Evolutionary conservation across 2,329 filamentous ascomycete species (phyloP).

Genomic region (Westerdykella ornata): DNA sequence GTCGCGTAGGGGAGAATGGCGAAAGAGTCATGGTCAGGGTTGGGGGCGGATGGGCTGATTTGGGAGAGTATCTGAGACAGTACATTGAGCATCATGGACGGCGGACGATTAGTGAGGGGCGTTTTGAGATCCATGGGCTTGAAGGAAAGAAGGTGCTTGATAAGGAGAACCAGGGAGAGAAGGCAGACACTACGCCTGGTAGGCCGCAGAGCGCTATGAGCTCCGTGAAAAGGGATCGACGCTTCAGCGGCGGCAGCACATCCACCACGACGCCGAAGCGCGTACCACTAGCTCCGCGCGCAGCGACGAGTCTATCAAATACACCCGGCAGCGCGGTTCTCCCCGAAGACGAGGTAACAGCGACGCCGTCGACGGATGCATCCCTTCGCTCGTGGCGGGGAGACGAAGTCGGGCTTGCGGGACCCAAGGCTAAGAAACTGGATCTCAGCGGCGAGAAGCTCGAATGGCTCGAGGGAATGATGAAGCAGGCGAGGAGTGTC

Average conservation of each 20-base stretch:
- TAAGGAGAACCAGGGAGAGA: too few species aligned
- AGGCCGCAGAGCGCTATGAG: conserved; percentile 8
- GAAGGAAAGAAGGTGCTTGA: conserved; percentile 30
- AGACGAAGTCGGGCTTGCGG: conserved; percentile 58
- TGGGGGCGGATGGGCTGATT: conserved; percentile 94
- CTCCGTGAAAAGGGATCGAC: not conserved
- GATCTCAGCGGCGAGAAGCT: conserved; percentile 64
- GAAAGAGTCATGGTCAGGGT: conserved; percentile 97
- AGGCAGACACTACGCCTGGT: conserved; percentile 16
- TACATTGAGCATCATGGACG: conserved; percentile 88
- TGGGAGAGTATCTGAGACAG: conserved; percentile 89
- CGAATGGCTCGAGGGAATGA: conserved; percentile 76
- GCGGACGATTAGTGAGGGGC: conserved; percentile 52
- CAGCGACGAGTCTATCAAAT: too few species aligned
- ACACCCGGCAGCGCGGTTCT: not conserved
- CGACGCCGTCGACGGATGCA: conserved; percentile 19
- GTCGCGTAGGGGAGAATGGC: conserved; percentile 79
- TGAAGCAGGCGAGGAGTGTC: conserved; percentile 68
- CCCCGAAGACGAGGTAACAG: conserved; percentile 11
- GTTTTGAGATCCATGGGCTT: conserved; percentile 51
- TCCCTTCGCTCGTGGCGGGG: conserved; percentile 34
- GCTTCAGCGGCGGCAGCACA: conserved; percentile 5
- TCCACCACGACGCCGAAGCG: conserved; percentile 23
- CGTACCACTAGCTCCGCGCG: not conserved
- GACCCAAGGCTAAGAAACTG: conserved; percentile 58